Percentiles rank a stretch among this genome's conserved stretches.
phyloP scores from a whole-genome alignment of 495 filamentous ascomycete genomes.

The Chlorociboria aeruginascens region DNA sequence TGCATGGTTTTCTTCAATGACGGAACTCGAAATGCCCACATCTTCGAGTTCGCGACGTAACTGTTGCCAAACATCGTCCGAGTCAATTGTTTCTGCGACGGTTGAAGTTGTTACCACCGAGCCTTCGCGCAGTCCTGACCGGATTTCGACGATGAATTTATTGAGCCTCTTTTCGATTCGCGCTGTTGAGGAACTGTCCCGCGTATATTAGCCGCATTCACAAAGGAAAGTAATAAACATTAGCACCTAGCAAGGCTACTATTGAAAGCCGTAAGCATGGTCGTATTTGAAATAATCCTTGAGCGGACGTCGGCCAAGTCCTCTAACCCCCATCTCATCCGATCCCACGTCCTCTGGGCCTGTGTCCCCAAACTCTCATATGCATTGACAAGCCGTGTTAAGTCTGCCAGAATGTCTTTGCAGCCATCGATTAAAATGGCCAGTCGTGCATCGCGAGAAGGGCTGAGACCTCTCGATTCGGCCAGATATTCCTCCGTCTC shows the following conservation, averaged over 20 bases:
- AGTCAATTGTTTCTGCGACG: slow-evolving; percentile 20
- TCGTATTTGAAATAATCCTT: slow-evolving; percentile 12
- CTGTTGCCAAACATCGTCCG: slow-evolving; percentile 22
- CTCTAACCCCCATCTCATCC: not conserved
- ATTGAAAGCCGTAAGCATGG: slow-evolving; percentile 7
- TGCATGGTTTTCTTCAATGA: slow-evolving; percentile 22
- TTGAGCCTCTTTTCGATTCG: slow-evolving; percentile 24
- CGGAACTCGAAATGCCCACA: slow-evolving; percentile 22
- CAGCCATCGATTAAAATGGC: slow-evolving; percentile 20
- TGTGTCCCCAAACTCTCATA: slow-evolving; percentile 3
- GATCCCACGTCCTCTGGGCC: slow-evolving; percentile 1
- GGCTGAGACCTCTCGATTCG: slow-evolving; percentile 13
- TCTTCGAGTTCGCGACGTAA: slow-evolving; percentile 27
- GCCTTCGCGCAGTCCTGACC: slow-evolving; percentile 22
- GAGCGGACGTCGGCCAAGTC: slow-evolving; percentile 8
- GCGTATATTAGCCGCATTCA: not conserved
- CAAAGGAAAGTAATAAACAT: not conserved
- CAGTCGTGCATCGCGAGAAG: slow-evolving; percentile 16
- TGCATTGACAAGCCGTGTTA: not conserved
- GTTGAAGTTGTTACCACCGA: slow-evolving; percentile 19
- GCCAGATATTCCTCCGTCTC: slow-evolving; percentile 23
- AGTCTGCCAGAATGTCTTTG: slow-evolving; percentile 13
- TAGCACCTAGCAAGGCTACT: slow-evolving; percentile 18
- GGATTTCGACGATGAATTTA: slow-evolving; percentile 26
- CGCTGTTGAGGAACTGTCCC: slow-evolving; percentile 19